These are phyloP conservation scores for Pachyrhizus erosus DNA, from an alignment of 306 rosid genomes.

Conservation along the genomic window DNA sequence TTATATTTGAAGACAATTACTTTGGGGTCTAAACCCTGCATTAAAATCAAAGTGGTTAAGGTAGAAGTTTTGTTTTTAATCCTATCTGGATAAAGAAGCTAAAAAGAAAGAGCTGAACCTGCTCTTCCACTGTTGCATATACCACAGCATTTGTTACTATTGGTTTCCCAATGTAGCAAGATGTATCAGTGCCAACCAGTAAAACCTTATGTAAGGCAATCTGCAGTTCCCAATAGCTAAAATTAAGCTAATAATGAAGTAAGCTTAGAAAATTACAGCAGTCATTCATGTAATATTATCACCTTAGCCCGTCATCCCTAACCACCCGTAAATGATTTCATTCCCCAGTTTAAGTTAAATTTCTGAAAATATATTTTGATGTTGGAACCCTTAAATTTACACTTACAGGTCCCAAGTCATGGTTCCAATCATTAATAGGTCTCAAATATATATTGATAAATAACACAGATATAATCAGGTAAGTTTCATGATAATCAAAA, in stretches of 20 bases:
- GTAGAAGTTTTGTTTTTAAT: neutral
- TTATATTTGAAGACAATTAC: conserved; percentile 94
- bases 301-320: conserved; percentile 10
- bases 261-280: neutral
- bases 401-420: conserved; percentile 2
- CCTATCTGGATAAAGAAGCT: neutral
- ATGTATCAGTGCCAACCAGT: conserved; percentile 85
- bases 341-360: neutral
- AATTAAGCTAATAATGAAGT: conserved; percentile 18
- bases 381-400: neutral
- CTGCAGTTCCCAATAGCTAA: conserved; percentile 55
- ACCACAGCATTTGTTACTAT: conserved; percentile 95
- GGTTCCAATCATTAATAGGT: conserved; percentile 13
- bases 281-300: neutral
- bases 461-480: neutral
- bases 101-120: conserved; percentile 55
- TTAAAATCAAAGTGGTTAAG: conserved; percentile 20
- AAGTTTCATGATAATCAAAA: conserved; percentile 27
- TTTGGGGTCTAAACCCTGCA: conserved; percentile 78
- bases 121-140: conserved; percentile 97
- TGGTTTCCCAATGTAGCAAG: conserved; percentile 87
- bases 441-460: conserved; percentile 1
- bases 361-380: neutral
- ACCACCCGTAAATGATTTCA: neutral
- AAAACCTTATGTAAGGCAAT: conserved; percentile 86